phyloP scores from a whole-genome alignment of 1,284 basidiomycete species.

The Moesziomyces aphidis region DNA sequence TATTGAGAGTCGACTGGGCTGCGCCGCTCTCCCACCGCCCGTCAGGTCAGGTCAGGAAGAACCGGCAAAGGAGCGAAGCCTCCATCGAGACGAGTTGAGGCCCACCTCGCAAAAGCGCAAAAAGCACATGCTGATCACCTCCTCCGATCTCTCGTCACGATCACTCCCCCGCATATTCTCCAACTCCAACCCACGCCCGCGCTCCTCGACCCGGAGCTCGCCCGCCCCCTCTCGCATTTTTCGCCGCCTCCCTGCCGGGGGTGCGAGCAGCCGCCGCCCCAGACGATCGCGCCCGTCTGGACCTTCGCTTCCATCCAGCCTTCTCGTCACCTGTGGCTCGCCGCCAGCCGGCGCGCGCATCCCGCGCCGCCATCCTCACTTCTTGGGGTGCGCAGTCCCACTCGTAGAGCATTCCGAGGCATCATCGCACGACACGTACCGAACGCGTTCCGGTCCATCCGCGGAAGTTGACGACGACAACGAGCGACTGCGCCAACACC shows the following conservation, averaged over 20 bases:
- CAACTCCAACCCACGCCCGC: conserved; percentile 12
- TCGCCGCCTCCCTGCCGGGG: neutral
- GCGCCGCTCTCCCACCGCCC: too few species aligned
- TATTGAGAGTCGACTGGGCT: conserved; percentile 26
- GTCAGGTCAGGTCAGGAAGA: conserved; percentile 2
- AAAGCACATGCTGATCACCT: conserved; percentile 25
- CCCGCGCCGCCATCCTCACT: neutral
- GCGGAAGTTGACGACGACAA: neutral
- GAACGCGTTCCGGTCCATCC: neutral
- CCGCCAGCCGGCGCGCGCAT: conserved; percentile 13
- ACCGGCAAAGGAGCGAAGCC: neutral
- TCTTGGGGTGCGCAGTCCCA: too few species aligned
- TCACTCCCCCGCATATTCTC: conserved; percentile 36
- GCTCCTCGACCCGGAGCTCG: neutral
- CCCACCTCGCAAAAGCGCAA: too few species aligned
- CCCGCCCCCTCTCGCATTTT: neutral
- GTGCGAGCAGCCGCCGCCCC: neutral
- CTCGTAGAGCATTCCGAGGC: too few species aligned
- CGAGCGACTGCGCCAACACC: neutral
- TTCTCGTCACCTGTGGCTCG: conserved; percentile 6
- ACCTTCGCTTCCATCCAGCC: conserved; percentile 2
- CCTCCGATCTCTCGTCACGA: conserved; percentile 48
- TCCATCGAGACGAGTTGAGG: too few species aligned
- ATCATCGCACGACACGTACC: too few species aligned
- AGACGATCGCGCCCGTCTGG: neutral